Base-by-base conservation (phyloP, 139 green algal genomes). In the Pleodorina starrii region DNA sequence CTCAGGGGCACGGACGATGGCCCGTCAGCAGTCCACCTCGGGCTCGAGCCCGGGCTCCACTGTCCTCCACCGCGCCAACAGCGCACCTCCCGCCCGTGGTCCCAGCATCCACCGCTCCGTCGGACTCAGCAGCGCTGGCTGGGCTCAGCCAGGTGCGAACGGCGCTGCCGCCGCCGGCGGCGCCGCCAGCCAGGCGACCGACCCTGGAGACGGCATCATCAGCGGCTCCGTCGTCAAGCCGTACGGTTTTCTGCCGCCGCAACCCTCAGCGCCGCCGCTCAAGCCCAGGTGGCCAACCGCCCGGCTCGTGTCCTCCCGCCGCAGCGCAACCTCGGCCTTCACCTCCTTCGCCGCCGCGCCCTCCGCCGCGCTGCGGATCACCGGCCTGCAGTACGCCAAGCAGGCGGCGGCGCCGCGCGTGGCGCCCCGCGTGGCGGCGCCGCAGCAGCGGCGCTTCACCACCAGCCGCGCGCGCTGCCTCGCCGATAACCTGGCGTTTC, bases 391-490 rank as follows among this genome's bases (percentile, higher is more conserved):
- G 63, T 19, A 10, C 27, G 27, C 11, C 63, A 73, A 35, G 63
- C 27, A 36, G 63, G 27, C 32, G 32, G 32, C 19, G 63, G 63
- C 63, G 63, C 11, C 63, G 63, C 2, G 27, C 21, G 27, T 23
- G 63, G 35, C 25, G 63, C 63, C 25, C 16, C 63, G 29, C 6
- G 27, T 16, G 11, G 17, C 68, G 1, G 11, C 68, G 12, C 32
- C 68, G 12, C 32, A 76, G 46, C 23, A 43, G 29, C 29, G 46
- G 44, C 74, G 17, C 25, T 44, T 42, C n/a, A 57, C 44, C 44
- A 63, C 19, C 74, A 59, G 46, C 74, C 74, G 74, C 29, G 46
- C 74, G 21, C 43, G 74, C 6, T 35, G 74, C 44, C 74, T 82
- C 14, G 44, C 43, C 5, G 44, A 63, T 7, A 82, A 82, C 74